Evolutionary conservation across 768 basidiomycete genomes (phyloP), one percentile per base, ranked within the genome.

Genomic region (Tulasnella sp.): DNA sequence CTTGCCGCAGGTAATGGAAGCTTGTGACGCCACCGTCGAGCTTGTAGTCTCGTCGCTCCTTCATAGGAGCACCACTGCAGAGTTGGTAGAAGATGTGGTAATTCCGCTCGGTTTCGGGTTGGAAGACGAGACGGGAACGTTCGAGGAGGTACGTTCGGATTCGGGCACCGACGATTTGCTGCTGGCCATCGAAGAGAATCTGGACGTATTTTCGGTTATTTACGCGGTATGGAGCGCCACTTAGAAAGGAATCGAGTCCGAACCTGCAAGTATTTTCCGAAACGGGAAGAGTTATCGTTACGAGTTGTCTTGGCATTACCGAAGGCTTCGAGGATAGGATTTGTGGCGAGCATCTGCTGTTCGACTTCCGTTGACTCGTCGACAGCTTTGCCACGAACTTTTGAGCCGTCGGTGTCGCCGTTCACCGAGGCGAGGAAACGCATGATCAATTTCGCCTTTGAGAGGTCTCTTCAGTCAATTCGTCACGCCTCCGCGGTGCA

Each of bases 81-180:
- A 99, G 86, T 82, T 99, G 97, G 84, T 99, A 99, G 87, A 99
- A 99, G 80, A 99, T 98, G 83, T 99, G 97, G 84, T 99, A 99
- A 84, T 99, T 99, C 77, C 97, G 91, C 83, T 99, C 97, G 64
- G 93, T 96, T 77, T 93, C 86, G 22, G 97, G 97, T 83, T 99
- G 97, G 83, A 97, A 98, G 76, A 98, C 96, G 78, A 99, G 92
- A 78, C 97, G 91, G 52, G 97, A 98, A 54, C 97, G 94, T 82
- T 99, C 97, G 78, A 99, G 86, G 38, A 99, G 89, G 85, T 99
- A 99, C 72, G 97, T 99, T 80, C 97, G 91, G 80, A 99, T 98
- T n/a, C 97, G 90, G 5, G 97, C 97, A 71, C 97, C 97, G 78
- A 99, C 96, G 79, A 99, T 99, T 82, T 96, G 93, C 85, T 97